Base-by-base conservation (phyloP, 139 green algal genomes). In the Picochlorum sp. region DNA sequence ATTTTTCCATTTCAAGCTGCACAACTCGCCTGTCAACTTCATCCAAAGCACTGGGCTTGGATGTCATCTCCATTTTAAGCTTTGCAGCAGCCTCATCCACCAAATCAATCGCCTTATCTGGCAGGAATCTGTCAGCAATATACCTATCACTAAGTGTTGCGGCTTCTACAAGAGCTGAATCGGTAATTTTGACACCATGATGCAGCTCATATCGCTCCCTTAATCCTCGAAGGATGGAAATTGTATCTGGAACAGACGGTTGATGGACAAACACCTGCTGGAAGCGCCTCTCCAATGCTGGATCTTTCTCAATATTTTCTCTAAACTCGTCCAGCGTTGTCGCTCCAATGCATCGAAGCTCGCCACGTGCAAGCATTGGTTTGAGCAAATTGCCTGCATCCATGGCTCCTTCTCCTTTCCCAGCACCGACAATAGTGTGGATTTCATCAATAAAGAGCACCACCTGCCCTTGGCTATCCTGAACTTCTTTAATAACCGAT, bases 1-100 rank as follows among this genome's bases (percentile, higher is more conserved):
- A 75, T 23, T 80, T 78, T 80, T 98, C 92, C 92, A 98, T 98
- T 77, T 98, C 92, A 59, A 96, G 76, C 77, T 92, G 85, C 45
- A 89, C 38, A 47, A 92, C 72, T 49, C 70, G 72, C 21, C 63
- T 61, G 68, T 97, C 90, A 49, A 98, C 88, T 75, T 96, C 92
- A 61, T 99, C 94, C 58, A 99, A 83, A 16, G 81, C 82, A 68
- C 85, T 73, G 2, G 94, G 94, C 83, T 99, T 98, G 69, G 61
- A 85, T 52, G 94, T 99, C 80, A 98, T 98, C 84, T 99, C 94
- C 94, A 99, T 98, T 82, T 96, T 97, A 6, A 98, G 83, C 75
- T 96, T 96, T 57, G 93, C 93, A 0, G 91, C 92, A 2, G 89
- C 82, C 79, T 98, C 92, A 72, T 98, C 92, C 34, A 97, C 79